Evolutionary conservation across 1,284 basidiomycete genomes (phyloP).

Genomic region (Anthracocystis panici-leucophaei): DNA sequence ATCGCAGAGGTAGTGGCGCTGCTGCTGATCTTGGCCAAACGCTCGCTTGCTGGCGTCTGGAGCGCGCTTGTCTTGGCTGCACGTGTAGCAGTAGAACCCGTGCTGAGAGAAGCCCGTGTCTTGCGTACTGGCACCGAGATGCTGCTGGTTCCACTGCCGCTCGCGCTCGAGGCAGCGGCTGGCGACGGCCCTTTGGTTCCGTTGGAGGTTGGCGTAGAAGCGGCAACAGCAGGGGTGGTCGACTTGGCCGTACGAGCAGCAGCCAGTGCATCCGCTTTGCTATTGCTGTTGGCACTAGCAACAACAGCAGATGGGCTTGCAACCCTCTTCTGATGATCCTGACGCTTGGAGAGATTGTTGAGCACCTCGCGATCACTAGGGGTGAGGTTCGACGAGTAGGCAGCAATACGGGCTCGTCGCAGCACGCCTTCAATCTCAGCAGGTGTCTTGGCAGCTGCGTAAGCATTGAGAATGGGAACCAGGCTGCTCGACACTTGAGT

Average conservation of each 20-base stretch:
- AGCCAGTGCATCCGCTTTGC: constrained; percentile 5
- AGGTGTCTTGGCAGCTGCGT: constrained; percentile 63
- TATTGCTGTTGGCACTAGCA: not conserved
- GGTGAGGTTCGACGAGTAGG: constrained; percentile 54
- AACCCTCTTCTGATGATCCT: constrained; percentile 42
- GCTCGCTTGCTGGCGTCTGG: constrained; percentile 26
- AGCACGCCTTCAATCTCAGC: constrained; percentile 61
- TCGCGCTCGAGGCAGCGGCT: constrained; percentile 8
- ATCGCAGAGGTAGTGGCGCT: constrained; percentile 16
- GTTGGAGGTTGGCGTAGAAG: constrained; percentile 12
- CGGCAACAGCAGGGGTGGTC: not conserved
- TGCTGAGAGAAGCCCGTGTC: constrained; percentile 41
- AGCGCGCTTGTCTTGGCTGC: constrained; percentile 18
- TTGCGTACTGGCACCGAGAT: constrained; percentile 41
- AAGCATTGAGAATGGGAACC: constrained; percentile 60
- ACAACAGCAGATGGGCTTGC: constrained; percentile 15
- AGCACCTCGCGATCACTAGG: constrained; percentile 59
- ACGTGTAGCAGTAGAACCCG: constrained; percentile 12
- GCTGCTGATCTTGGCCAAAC: constrained; percentile 24
- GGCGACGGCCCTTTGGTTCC: constrained; percentile 17
- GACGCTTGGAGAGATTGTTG: constrained; percentile 46
- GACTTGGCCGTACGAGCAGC: constrained; percentile 19
- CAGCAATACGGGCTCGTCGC: constrained; percentile 57
- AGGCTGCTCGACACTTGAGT: constrained; percentile 45
- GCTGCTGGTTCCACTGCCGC: constrained; percentile 3